Conservation (phyloP, 441 rosid genomes). For the Aquilaria agallochum region DNA sequence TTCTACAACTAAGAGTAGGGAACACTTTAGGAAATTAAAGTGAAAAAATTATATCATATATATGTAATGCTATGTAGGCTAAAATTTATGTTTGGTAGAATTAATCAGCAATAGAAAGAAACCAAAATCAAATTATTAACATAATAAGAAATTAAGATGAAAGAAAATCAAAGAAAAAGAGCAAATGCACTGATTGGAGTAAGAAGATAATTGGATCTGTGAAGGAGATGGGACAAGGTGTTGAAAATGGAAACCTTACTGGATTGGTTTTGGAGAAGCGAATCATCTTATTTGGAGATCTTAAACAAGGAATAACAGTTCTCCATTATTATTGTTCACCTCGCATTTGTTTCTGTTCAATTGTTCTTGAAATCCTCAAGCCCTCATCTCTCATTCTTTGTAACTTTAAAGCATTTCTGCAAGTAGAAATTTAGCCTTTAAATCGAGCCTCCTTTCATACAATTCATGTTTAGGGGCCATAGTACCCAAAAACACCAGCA, state of each 20-base stretch:
- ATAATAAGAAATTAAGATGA: background rate
- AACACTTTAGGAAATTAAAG: no score
- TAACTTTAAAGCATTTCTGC: no score
- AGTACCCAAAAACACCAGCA: no score
- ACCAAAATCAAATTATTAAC: background rate
- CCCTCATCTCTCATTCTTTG: background rate
- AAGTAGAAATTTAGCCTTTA: slow-evolving; percentile 11
- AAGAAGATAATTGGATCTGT: slow-evolving; percentile 35
- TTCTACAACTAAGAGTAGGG: no score
- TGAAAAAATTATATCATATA: no score
- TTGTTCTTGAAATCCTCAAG: background rate
- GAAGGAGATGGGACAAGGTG: slow-evolving; percentile 34
- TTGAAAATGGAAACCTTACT: slow-evolving; percentile 22
- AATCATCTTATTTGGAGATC: slow-evolving; percentile 61
- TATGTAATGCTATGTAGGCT: no score
- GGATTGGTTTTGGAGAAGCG: slow-evolving; percentile 33
- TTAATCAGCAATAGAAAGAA: slow-evolving; percentile 23
- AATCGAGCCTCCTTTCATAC: no score
- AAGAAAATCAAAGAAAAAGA: background rate
- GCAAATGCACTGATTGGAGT: slow-evolving; percentile 37
- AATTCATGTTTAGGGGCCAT: no score
- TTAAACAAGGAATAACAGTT: slow-evolving; percentile 51
- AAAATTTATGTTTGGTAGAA: no score
- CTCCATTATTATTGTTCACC: slow-evolving; percentile 34
- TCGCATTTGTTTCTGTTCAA: background rate